Evolutionary conservation across 73 alveolate species (phyloP), one percentile per base, ranked within the genome.

Genomic region (Blepharisma japonicum): DNA sequence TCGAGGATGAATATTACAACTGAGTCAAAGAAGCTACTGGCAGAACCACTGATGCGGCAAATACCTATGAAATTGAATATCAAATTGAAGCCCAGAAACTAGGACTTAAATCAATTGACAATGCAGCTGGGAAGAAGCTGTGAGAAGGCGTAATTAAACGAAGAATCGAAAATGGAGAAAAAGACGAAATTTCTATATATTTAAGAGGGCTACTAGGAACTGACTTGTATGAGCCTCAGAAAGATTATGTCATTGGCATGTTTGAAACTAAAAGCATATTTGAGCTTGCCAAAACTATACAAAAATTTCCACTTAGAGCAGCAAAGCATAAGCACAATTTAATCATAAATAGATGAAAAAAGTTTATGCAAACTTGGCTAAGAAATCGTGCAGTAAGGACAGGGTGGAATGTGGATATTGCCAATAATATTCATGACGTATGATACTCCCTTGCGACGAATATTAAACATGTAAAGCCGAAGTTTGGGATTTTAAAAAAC

Each of bases 121-220:
- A 14, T 61, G 47, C 14, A 20, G 46, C 14, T 61, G 23, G 14
- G 11, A n/a, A 61, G 4, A 61, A 61, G 23, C 49, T 61, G 5
- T 61, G 74, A 39, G 74, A 61, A 61, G 74, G 23, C 11, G 74
- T 61, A 9, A 61, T 61, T 14, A 61, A 61, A n/a, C 38, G 74
- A 61, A n/a, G 74, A 61, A 61, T 61, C 39, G 50, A 14, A 8
- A 39, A 61, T 14, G 74, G 74, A 14, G 74, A 61, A 61, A 61
- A 61, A 14, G 74, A 61, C 47, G 23, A 61, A 39, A 61, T 61
- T 61, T 61, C 74, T 18, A 25, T 61, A 14, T 61, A 61, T 25
- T 39, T 61, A 18, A n/a, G 74, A 20, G 74, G 74, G 46, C 23
- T 14, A 2, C 74, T 61, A 9, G 74, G 74, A 61, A 61, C 74